Conservation (phyloP, 2,329 filamentous ascomycete species). For the Fusarium incarnatum region DNA sequence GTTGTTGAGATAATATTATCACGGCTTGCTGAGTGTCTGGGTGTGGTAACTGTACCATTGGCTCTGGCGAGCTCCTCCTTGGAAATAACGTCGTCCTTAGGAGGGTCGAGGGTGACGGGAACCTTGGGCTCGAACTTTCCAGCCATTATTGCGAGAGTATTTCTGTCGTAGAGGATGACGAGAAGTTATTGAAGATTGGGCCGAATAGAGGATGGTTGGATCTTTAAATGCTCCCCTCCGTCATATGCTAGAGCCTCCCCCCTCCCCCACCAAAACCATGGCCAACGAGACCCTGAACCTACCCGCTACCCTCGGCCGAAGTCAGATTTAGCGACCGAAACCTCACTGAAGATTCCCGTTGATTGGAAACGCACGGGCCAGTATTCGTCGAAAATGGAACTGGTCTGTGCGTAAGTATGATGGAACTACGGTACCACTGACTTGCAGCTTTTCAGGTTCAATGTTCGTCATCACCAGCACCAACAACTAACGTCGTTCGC, state of each 20-base stretch:
- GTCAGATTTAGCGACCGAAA: slow-evolving; percentile 10
- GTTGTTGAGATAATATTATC: neutral
- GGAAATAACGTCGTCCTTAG: slow-evolving; percentile 90
- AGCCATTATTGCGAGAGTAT: slow-evolving; percentile 56
- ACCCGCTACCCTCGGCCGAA: slow-evolving; percentile 23
- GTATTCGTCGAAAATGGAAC: slow-evolving; percentile 29
- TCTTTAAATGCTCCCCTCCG: slow-evolving; percentile 33
- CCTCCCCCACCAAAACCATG: slow-evolving; percentile 32
- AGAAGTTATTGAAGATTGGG: neutral
- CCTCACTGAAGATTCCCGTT: slow-evolving; percentile 16
- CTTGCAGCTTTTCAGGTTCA: slow-evolving; percentile 30
- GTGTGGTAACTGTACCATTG: slow-evolving; percentile 72
- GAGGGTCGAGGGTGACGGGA: slow-evolving; percentile 80
- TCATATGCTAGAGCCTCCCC: slow-evolving; percentile 34
- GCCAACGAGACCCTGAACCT: slow-evolving; percentile 17
- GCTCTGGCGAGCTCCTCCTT: slow-evolving; percentile 82
- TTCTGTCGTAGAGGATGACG: neutral
- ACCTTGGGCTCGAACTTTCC: slow-evolving; percentile 83
- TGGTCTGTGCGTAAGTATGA: slow-evolving; percentile 41
- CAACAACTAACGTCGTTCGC: slow-evolving; percentile 5
- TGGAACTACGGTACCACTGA: slow-evolving; percentile 18
- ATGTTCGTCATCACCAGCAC: slow-evolving; percentile 20
- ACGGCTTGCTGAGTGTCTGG: neutral
- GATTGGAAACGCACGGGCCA: slow-evolving; percentile 37
- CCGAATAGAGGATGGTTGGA: slow-evolving; percentile 1